Conservation (phyloP, 2,329 filamentous ascomycete species). For the Pseudogymnoascus sp. region DNA sequence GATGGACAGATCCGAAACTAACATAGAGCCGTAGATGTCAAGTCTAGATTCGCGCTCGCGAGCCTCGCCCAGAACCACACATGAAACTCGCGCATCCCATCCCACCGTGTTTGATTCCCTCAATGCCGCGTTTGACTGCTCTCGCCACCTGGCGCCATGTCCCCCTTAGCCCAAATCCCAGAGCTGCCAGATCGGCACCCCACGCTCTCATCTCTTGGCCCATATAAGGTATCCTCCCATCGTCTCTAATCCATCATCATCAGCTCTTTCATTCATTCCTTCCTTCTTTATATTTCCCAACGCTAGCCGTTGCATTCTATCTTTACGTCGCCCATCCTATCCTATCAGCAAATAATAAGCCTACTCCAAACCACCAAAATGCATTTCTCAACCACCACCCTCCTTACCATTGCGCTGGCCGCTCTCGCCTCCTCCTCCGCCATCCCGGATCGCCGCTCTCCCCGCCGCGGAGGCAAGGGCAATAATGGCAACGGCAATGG, state of each 20-base stretch:
- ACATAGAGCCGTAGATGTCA: background rate
- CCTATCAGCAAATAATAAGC: background rate
- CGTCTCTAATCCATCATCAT: background rate
- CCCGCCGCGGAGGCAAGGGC: background rate
- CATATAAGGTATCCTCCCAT: background rate
- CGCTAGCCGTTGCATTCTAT: constrained; percentile 1
- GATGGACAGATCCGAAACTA: background rate
- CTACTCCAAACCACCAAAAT: background rate
- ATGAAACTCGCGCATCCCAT: background rate
- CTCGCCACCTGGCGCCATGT: background rate
- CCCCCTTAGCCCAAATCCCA: background rate
- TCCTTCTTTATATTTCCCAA: background rate
- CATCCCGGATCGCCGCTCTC: background rate
- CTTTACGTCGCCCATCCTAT: background rate
- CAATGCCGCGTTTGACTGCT: background rate
- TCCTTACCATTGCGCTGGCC: background rate
- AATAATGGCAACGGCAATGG: background rate
- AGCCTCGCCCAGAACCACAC: background rate
- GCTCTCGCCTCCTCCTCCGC: background rate
- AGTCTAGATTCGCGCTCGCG: background rate
- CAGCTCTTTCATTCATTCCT: background rate
- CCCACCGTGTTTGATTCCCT: background rate
- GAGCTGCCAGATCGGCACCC: background rate
- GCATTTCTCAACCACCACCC: background rate
- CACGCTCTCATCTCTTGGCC: background rate